These are phyloP conservation scores for Penicillium sp. DNA, from an alignment of 2,329 filamentous ascomycete genomes.

Conservation along the genomic window DNA sequence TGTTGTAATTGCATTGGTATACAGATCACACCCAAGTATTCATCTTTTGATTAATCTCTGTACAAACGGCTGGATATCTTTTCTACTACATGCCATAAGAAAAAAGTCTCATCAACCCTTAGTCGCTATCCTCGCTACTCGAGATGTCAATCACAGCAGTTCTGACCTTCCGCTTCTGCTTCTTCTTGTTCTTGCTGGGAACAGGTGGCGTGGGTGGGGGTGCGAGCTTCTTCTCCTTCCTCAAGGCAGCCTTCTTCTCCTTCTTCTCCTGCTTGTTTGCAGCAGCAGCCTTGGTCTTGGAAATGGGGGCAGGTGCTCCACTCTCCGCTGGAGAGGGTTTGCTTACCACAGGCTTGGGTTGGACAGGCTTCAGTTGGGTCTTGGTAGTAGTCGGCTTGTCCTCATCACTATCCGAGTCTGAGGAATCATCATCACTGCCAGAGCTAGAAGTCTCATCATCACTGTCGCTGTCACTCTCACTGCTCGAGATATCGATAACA, in stretches of 20 bases:
- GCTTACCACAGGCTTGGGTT: background rate
- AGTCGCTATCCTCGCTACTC: constrained; percentile 29
- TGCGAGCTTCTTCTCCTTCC: constrained; percentile 11
- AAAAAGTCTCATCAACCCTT: background rate
- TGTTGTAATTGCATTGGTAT: background rate
- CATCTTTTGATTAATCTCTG: constrained; percentile 1
- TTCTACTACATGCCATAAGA: background rate
- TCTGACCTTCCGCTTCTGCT: constrained; percentile 26
- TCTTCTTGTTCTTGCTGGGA: constrained; percentile 24
- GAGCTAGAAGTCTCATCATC: constrained; percentile 16
- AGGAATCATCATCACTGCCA: constrained; percentile 11
- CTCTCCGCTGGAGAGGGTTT: background rate
- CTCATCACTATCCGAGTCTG: constrained; percentile 7
- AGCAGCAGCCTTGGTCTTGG: constrained; percentile 5
- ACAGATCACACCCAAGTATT: background rate
- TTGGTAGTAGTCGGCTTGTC: background rate
- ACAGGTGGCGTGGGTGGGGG: constrained; percentile 2
- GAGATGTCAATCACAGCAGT: constrained; percentile 26
- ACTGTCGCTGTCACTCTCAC: constrained; percentile 26
- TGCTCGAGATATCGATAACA: constrained; percentile 45
- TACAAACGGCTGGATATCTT: constrained; percentile 2
- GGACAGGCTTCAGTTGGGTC: background rate
- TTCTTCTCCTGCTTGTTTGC: background rate
- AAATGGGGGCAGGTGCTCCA: background rate
- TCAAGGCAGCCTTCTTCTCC: constrained; percentile 6